phyloP scores from a whole-genome alignment of 108 stramenopile species.

The Asterionellopsis glacialis region DNA sequence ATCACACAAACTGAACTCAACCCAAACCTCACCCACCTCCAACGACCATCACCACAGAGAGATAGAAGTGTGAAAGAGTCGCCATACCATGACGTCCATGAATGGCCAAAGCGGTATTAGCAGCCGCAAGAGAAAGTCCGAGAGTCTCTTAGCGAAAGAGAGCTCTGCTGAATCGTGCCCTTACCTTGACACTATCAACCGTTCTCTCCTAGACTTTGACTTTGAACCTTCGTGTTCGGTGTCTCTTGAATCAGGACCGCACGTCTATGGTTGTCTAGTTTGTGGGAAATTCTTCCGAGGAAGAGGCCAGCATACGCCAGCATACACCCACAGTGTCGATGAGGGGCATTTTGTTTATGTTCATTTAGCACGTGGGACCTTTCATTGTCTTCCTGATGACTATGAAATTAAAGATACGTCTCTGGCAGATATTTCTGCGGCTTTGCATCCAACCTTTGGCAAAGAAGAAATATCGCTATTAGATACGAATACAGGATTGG shows the following conservation, averaged over 20 bases:
- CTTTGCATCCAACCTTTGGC: slow-evolving; percentile 81
- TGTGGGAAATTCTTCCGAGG: slow-evolving; percentile 99
- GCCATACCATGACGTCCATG: not conserved
- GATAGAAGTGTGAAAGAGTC: no score
- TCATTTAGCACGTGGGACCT: slow-evolving; percentile 71
- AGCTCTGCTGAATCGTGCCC: slow-evolving; percentile 56
- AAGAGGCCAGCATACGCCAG: slow-evolving; percentile 85
- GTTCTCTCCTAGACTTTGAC: slow-evolving; percentile 93
- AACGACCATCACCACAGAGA: no score
- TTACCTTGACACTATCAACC: slow-evolving; percentile 97
- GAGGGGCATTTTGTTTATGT: slow-evolving; percentile 92
- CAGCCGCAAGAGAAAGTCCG: slow-evolving; percentile 1
- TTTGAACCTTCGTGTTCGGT: slow-evolving; percentile 91
- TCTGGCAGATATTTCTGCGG: slow-evolving; percentile 78
- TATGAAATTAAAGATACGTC: slow-evolving; percentile 92
- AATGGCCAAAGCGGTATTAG: not conserved
- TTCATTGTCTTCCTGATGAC: slow-evolving; percentile 93
- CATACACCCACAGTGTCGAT: slow-evolving; percentile 92
- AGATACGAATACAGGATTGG: slow-evolving; percentile 70
- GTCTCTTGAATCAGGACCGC: slow-evolving; percentile 80
- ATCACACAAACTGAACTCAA: no score
- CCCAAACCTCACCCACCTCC: no score
- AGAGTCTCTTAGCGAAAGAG: not conserved
- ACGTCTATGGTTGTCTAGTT: slow-evolving; percentile 96
- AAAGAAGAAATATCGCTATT: slow-evolving; percentile 56